Base-by-base conservation (phyloP, 148 eudicot genomes). In the Pharnaceum exiguum region DNA sequence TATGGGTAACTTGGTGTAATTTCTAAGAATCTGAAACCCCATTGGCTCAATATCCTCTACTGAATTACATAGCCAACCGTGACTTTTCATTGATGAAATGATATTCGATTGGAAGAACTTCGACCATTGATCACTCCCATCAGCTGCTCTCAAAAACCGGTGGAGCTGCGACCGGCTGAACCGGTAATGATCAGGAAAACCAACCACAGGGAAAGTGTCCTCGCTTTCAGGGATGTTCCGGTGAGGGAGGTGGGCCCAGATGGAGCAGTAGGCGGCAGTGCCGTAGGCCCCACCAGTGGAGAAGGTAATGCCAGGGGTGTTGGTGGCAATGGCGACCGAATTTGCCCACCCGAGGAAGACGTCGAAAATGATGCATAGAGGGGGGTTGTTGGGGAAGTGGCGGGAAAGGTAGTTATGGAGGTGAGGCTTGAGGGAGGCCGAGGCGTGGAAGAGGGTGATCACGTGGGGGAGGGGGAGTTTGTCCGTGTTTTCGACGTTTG, bases 261-360 rank as follows among this genome's bases (percentile, higher is more conserved):
- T 1, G 0, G 95, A 82, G 0, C 46, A 0, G 25, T 79, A 82
- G 0, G 95, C 82, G 0, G 86, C 77, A 0, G 78, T 71, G 32
- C 97, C 97, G 49, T 84, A 86, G n/a, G 90, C 93, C 31, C 96
- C 94, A n/a, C 85, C 62, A 0, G 97, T 87, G 62, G 74, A 43
- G 62, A 90, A 87, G 23, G 69, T 30, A 11, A 87, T 70, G n/a
- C 82, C 83, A 5, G 50, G 23, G 0, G 79, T 80, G 5, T 72
- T 62, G 6, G 57, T 25, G 22, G 60, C 71, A 7, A 60, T 66
- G 3, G 96, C 90, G 18, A 85, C 81, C 0, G 57, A 51, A 22
- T 57, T 62, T 5, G 82, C 93, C 95, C 95, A 91, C 0, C 93
- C 93, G 30, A 71, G 53, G 46, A 84, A 87, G 8, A 67, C 65